Conservation (phyloP, 305 asterid species). For the Fraxinus xanthoxyloides region DNA sequence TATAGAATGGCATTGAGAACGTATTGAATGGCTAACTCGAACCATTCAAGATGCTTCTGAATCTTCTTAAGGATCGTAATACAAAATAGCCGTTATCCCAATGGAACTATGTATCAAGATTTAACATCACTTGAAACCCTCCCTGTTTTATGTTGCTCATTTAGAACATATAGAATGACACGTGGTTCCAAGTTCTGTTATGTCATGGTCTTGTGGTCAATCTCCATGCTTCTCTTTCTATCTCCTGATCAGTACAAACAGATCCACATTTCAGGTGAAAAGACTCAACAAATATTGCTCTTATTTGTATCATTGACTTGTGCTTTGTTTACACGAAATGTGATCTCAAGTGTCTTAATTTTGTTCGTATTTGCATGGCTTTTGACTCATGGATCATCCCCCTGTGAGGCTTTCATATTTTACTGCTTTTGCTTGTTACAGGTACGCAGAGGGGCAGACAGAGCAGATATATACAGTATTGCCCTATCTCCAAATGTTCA, state of each 20-base stretch:
- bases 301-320: neutral
- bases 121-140: neutral
- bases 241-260: neutral
- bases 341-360: neutral
- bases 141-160: neutral
- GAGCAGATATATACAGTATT: constrained; percentile 75
- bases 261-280: neutral
- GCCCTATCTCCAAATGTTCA: constrained; percentile 82
- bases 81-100: neutral
- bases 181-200: neutral
- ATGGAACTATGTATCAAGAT: neutral
- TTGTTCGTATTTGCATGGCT: neutral
- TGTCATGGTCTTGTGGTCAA: neutral
- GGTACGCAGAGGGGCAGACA: constrained; percentile 95
- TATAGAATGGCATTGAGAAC: neutral
- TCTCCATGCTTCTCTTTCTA: neutral
- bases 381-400: constrained; percentile 5
- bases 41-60: neutral
- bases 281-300: neutral
- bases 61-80: neutral
- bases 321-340: neutral
- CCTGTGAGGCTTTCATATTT: constrained; percentile 19
- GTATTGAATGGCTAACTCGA: neutral
- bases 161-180: neutral
- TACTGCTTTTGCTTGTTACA: constrained; percentile 29